These are phyloP conservation scores for Psidium friedrichsthalianum DNA, from an alignment of 345 rosid species.

Conservation along the genomic window DNA sequence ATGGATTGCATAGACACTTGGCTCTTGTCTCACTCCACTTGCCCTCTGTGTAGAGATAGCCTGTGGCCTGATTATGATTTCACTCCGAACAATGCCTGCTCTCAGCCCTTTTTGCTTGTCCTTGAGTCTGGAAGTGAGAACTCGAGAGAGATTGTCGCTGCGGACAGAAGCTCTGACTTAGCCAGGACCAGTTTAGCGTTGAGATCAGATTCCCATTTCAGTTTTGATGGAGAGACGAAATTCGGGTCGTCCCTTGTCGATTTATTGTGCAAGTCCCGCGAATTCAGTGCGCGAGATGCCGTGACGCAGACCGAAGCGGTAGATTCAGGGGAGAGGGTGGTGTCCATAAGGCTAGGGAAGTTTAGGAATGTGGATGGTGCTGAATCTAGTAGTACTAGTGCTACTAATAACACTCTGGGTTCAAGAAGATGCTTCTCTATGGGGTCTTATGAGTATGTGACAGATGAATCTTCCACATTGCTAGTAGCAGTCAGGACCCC, in stretches of 20 bases:
- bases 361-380: conserved; percentile 58
- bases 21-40: conserved; percentile 97
- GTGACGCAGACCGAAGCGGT: background rate
- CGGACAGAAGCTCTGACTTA: conserved; percentile 25
- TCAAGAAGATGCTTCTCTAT: conserved; percentile 84
- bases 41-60: conserved; percentile 86
- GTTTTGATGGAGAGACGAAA: conserved; percentile 17
- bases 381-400: conserved; percentile 23
- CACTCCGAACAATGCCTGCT: conserved; percentile 26
- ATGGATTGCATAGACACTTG: conserved; percentile 97
- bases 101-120: conserved; percentile 54
- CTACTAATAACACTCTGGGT: conserved; percentile 31
- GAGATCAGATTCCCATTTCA: conserved; percentile 35
- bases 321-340: conserved; percentile 47
- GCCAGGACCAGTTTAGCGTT: conserved; percentile 16
- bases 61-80: conserved; percentile 70
- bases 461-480: conserved; percentile 67
- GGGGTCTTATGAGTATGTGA: conserved; percentile 95
- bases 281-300: conserved; percentile 5
- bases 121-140: conserved; percentile 91
- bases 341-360: conserved; percentile 84
- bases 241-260: conserved; percentile 35
- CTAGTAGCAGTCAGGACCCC: conserved; percentile 66
- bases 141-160: conserved; percentile 49
- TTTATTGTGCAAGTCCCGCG: conserved; percentile 19